Evolutionary conservation across 768 basidiomycete genomes (phyloP).

Genomic region (Kwoniella bestiolae): DNA sequence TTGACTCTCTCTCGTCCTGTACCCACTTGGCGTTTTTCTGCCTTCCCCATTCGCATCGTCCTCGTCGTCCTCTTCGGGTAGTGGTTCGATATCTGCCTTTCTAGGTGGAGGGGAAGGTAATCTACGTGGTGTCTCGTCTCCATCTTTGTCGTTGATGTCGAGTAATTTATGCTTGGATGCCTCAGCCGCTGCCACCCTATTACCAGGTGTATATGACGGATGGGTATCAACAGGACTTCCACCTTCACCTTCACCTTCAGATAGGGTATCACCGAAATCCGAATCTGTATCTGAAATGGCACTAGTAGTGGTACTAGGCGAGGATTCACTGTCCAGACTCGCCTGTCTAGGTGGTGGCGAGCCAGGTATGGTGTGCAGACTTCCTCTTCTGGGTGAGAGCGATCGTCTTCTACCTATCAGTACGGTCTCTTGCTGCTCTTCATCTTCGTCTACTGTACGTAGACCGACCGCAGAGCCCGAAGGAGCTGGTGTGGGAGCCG

Average conservation of each 20-base stretch:
- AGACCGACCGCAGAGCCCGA: constrained; percentile 1
- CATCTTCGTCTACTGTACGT: constrained; percentile 22
- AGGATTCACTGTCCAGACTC: constrained; percentile 4
- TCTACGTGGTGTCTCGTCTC: constrained; percentile 19
- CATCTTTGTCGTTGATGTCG: neutral
- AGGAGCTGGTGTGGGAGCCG: neutral
- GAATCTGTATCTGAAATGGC: constrained; percentile 10
- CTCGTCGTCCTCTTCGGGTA: constrained; percentile 1
- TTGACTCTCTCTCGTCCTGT: neutral
- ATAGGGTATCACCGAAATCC: constrained; percentile 2
- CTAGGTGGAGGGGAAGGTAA: constrained; percentile 19
- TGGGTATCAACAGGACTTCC: neutral
- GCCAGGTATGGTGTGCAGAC: constrained; percentile 13
- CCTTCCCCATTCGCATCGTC: constrained; percentile 14
- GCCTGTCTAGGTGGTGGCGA: constrained; percentile 15
- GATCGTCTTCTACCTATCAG: neutral
- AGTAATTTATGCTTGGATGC: constrained; percentile 9
- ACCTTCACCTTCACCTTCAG: no score
- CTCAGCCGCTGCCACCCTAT: neutral
- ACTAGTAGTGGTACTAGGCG: constrained; percentile 8
- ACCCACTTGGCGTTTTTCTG: neutral
- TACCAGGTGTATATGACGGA: neutral
- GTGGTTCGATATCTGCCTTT: constrained; percentile 6
- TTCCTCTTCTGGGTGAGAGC: neutral
- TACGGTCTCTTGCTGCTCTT: constrained; percentile 5